A percentile compares a stretch with the other conserved stretches of the same genome.
These are phyloP conservation scores for Rhododendron henanense DNA, from an alignment of 148 eudicot species.

Conservation along the genomic window DNA sequence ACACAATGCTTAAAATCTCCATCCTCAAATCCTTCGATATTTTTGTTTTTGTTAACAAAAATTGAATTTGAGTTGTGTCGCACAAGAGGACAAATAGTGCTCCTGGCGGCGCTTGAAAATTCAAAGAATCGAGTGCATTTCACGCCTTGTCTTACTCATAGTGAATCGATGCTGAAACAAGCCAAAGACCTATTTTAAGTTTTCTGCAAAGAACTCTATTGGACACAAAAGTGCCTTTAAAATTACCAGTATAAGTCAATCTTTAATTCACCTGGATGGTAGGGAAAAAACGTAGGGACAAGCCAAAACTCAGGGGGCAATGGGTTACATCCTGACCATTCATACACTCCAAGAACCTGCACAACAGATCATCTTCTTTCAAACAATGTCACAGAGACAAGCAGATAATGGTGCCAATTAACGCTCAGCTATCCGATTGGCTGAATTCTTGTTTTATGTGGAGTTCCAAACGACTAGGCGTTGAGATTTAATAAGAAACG, in stretches of 20 bases:
- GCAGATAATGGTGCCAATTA: neutral
- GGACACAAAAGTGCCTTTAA: neutral
- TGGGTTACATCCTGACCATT: conserved; percentile 19
- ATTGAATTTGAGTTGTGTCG: neutral
- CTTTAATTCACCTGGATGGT: conserved; percentile 7
- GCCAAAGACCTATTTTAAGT: neutral
- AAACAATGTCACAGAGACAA: neutral
- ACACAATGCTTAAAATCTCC: no score
- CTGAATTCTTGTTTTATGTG: no score
- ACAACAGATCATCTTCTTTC: neutral
- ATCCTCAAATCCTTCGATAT: no score
- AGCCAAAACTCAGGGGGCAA: conserved; percentile 15
- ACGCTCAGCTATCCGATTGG: neutral
- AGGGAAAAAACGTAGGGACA: conserved; percentile 9
- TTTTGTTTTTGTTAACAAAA: neutral
- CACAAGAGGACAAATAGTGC: neutral
- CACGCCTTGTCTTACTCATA: no score
- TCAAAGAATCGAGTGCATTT: no score
- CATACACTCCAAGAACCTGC: conserved; percentile 16
- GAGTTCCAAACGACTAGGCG: no score
- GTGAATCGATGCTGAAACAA: no score
- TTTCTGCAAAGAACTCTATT: no score
- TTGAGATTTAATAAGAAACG: no score
- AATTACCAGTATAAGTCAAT: neutral
- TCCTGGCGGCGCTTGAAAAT: no score